These are phyloP conservation scores for Liriodendron chinense DNA, from an alignment of 164 flowering plant species.

Conservation along the genomic window DNA sequence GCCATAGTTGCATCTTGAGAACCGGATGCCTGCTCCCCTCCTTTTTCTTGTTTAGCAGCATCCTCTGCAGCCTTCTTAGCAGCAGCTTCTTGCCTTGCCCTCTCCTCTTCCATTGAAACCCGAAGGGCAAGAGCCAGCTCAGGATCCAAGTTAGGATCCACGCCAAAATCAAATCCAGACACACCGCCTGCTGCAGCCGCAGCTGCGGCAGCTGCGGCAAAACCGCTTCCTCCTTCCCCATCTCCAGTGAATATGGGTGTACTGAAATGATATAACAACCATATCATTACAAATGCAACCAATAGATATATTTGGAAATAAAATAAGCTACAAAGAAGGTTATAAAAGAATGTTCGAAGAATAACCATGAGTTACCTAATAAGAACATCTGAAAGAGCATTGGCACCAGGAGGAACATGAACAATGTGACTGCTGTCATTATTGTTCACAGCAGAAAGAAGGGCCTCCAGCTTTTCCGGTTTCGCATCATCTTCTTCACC, in stretches of 20 bases:
- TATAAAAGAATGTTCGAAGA: neutral
- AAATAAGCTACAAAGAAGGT: neutral
- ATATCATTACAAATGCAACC: constrained; percentile 1
- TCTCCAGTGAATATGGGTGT: constrained; percentile 93
- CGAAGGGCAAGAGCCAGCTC: constrained; percentile 97
- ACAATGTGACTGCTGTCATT: constrained; percentile 89
- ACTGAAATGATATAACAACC: constrained; percentile 34
- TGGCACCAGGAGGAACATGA: constrained; percentile 83
- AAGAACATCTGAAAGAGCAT: constrained; percentile 89
- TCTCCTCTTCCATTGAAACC: constrained; percentile 98
- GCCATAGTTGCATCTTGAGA: constrained; percentile 72
- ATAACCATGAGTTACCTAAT: constrained; percentile 47
- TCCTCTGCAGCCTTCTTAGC: constrained; percentile 95
- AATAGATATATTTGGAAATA: neutral
- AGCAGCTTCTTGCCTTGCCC: constrained; percentile 99
- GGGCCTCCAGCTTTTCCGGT: constrained; percentile 86
- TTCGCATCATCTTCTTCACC: constrained; percentile 92
- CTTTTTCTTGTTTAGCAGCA: constrained; percentile 60
- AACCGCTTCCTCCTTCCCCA: constrained; percentile 93
- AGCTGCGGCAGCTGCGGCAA: constrained; percentile 87
- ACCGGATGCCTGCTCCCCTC: constrained; percentile 49
- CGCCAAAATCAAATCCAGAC: constrained; percentile 87
- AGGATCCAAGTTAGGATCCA: constrained; percentile 96
- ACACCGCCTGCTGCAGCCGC: constrained; percentile 81
- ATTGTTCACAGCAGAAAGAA: constrained; percentile 78